Base-by-base conservation (phyloP, 2,329 filamentous ascomycete genomes). In the Talaromyces rugulosus region DNA sequence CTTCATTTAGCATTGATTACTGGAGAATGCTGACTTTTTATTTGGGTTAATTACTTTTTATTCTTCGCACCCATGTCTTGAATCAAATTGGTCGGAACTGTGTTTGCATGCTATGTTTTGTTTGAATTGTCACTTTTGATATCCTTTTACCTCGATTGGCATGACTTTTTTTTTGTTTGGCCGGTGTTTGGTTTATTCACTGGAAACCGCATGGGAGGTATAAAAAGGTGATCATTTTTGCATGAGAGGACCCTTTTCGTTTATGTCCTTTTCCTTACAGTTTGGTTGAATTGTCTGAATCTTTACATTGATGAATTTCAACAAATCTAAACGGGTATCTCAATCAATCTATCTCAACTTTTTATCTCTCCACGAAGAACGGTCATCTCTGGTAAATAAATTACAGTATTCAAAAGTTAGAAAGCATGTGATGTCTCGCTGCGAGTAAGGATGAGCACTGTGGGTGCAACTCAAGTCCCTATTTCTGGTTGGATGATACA, bases 61-160 rank as follows among this genome's bases (percentile, higher is more conserved):
- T 52, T 60, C 28, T 33, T 33, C 18, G 28, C 30, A 53, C 30
- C 27, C 59, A 53, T 54, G 51, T 53, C 51, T 62, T 59, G 44
- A 47, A 47, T 47, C 44, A 47, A 18, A 47, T 27, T 47, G 44
- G 44, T 27, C 44, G 44, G 18, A 47, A 47, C 23, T 47, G 18
- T 47, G 1, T 27, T 47, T 47, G 44, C 44, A 27, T 47, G 44
- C 23, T 47, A 18, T 47, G 44, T 47, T 47, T 23, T 47, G n/a
- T 47, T 23, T 47, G n/a, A 12, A 14, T 47, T 47, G n/a, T 47
- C 11, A 27, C n/a, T 47, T 27, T 27, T 47, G 44, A 47, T 47
- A 47, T 47, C 44, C 50, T 53, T 31, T 53, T 30, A 31, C n/a
- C 23, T 23, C 23, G 23, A 23, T 28, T 14, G 16, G 28, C 28